Percentiles rank a stretch among this genome's conserved stretches.
phyloP scores from a whole-genome alignment of 1,284 basidiomycete genomes.

The Fomitopsis pinicola region DNA sequence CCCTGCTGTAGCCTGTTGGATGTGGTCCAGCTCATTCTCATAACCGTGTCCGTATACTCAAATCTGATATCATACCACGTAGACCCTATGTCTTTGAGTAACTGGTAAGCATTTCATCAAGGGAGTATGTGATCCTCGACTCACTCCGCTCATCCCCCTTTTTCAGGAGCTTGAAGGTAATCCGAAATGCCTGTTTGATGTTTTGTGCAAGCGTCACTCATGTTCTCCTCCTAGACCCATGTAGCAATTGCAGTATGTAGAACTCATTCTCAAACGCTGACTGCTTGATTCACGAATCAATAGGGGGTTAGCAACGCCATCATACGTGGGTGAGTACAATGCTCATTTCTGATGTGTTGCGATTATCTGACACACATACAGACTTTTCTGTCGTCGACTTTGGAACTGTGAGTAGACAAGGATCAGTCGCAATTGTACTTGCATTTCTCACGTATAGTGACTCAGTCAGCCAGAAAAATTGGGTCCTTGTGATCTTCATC shows the following conservation, averaged over 20 bases:
- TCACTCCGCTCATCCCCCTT: background rate
- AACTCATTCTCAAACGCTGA: too few species aligned
- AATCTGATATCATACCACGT: slow-evolving; percentile 12
- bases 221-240: background rate
- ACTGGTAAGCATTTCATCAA: background rate
- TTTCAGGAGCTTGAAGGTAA: slow-evolving; percentile 7
- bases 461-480: slow-evolving; percentile 2
- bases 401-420: slow-evolving; percentile 1
- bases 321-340: slow-evolving; percentile 1
- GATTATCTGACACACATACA: background rate
- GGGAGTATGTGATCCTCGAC: background rate
- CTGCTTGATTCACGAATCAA: background rate
- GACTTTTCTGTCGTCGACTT: slow-evolving; percentile 5
- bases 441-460: background rate
- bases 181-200: background rate
- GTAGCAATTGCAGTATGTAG: background rate
- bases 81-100: slow-evolving; percentile 2
- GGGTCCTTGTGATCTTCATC: slow-evolving; percentile 1
- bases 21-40: slow-evolving; percentile 9
- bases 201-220: background rate
- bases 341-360: too few species aligned
- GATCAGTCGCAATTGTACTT: background rate
- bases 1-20: slow-evolving; percentile 10
- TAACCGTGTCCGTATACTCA: slow-evolving; percentile 10
- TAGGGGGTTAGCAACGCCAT: slow-evolving; percentile 3